phyloP scores from a whole-genome alignment of 1,139 yeast genomes.

The Kodamaea arcana region DNA sequence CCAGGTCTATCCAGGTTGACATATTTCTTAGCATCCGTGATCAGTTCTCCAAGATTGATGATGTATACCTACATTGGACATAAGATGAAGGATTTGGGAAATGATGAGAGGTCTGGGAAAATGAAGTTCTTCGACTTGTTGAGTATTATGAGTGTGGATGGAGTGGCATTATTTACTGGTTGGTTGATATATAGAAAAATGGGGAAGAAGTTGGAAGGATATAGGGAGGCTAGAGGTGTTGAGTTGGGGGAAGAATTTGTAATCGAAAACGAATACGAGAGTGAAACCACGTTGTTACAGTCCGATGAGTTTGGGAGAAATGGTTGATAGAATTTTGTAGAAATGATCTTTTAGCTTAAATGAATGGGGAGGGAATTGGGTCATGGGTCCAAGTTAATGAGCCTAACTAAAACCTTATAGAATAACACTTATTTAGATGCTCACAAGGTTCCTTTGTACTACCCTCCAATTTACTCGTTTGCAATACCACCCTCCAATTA shows the following conservation, averaged over 20 bases:
- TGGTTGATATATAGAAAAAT: constrained; percentile 65
- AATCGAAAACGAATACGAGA: background rate
- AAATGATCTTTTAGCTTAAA: too few species aligned
- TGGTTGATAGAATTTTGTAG: too few species aligned
- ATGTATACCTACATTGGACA: constrained; percentile 78
- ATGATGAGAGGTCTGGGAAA: constrained; percentile 42
- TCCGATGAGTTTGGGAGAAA: too few species aligned
- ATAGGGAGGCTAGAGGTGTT: constrained; percentile 19
- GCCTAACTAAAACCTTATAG: too few species aligned
- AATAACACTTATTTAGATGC: too few species aligned
- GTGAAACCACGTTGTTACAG: too few species aligned
- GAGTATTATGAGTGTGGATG: constrained; percentile 55
- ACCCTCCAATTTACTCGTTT: too few species aligned
- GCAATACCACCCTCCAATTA: too few species aligned
- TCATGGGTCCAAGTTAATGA: too few species aligned
- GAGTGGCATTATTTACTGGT: constrained; percentile 59
- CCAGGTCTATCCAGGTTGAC: constrained; percentile 62
- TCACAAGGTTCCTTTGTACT: too few species aligned
- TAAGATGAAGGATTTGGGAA: constrained; percentile 67
- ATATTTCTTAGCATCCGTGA: constrained; percentile 64
- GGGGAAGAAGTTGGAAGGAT: constrained; percentile 35
- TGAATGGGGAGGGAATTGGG: too few species aligned
- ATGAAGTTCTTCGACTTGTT: constrained; percentile 57
- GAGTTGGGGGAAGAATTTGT: background rate
- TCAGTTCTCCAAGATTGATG: constrained; percentile 77